A percentile compares a stretch with the other conserved stretches of the same genome.
These are phyloP conservation scores for Theobroma grandiflorum DNA, from an alignment of 441 rosid species.

Conservation along the genomic window DNA sequence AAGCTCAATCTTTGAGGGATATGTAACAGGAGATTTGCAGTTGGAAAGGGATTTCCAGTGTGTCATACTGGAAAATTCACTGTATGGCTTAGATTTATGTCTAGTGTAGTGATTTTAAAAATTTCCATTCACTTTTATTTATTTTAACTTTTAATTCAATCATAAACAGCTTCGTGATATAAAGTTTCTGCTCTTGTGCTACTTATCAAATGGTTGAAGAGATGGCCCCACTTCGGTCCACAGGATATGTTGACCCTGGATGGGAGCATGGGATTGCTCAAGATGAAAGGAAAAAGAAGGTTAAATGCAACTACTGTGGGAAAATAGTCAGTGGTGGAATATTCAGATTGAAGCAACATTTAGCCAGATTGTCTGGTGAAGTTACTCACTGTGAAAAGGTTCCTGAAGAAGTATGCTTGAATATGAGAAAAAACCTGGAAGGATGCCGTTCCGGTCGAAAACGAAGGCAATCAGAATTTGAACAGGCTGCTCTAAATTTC, in stretches of 20 bases:
- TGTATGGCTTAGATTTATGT: slow-evolving; percentile 20
- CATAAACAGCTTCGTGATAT: slow-evolving; percentile 30
- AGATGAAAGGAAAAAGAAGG: slow-evolving; percentile 89
- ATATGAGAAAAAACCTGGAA: slow-evolving; percentile 81
- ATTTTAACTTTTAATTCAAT: slow-evolving; percentile 3
- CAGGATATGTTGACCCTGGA: slow-evolving; percentile 77
- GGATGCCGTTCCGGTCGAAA: slow-evolving; percentile 70
- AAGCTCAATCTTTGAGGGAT: slow-evolving; percentile 25
- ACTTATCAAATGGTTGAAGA: slow-evolving; percentile 39
- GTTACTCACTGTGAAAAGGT: slow-evolving; percentile 85
- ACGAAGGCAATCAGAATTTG: slow-evolving; percentile 59
- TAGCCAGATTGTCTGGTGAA: slow-evolving; percentile 85
- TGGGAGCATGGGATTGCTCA: slow-evolving; percentile 94
- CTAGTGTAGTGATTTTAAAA: neutral
- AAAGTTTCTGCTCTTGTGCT: slow-evolving; percentile 27
- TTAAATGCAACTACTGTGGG: slow-evolving; percentile 85
- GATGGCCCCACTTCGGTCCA: slow-evolving; percentile 69
- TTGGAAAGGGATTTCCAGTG: slow-evolving; percentile 27
- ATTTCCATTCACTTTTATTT: slow-evolving; percentile 20
- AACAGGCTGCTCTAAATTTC: slow-evolving; percentile 50
- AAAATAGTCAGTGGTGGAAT: slow-evolving; percentile 89
- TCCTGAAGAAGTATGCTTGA: slow-evolving; percentile 72
- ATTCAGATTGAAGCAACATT: slow-evolving; percentile 88
- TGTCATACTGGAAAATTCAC: slow-evolving; percentile 24
- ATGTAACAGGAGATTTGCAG: slow-evolving; percentile 23